Evolutionary conservation across 1,284 basidiomycete genomes (phyloP).

Genomic region (Ustilago bromivora): DNA sequence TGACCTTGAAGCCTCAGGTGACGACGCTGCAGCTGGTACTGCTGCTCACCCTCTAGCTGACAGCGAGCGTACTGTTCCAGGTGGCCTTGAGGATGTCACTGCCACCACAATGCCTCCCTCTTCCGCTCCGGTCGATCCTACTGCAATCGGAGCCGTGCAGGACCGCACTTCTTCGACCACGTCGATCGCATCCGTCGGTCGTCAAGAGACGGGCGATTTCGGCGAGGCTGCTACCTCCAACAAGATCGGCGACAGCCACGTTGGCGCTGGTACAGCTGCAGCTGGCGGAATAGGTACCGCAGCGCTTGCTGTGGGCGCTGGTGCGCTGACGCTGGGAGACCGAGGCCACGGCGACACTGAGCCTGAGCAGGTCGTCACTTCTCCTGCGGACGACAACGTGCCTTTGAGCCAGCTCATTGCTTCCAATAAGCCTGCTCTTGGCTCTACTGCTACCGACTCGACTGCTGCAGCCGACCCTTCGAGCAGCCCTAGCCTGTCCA

Average conservation of each 20-base stretch:
- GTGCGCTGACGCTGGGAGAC: conserved; percentile 40
- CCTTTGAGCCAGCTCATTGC: conserved; percentile 47
- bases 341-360: conserved; percentile 28
- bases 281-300: conserved; percentile 35
- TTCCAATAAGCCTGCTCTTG: conserved; percentile 12
- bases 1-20: conserved; percentile 14
- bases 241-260: conserved; percentile 7
- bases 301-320: conserved; percentile 37
- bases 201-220: conserved; percentile 28
- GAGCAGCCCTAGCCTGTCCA: conserved; percentile 41
- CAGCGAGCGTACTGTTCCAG: conserved; percentile 32
- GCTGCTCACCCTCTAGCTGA: conserved; percentile 15
- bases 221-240: conserved; percentile 11
- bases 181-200: conserved; percentile 45
- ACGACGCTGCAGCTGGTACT: conserved; percentile 2
- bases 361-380: conserved; percentile 14
- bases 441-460: conserved; percentile 10
- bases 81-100: conserved; percentile 40
- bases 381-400: conserved; percentile 46
- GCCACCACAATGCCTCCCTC: conserved; percentile 13
- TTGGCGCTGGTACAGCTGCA: conserved; percentile 31
- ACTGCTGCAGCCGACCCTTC: conserved; percentile 9
- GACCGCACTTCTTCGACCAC: conserved; percentile 41
- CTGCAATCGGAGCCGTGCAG: conserved; percentile 35
- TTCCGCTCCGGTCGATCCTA: conserved; percentile 37